These are phyloP conservation scores for Dipteronia dyeriana DNA, from an alignment of 345 rosid genomes.

Conservation along the genomic window DNA sequence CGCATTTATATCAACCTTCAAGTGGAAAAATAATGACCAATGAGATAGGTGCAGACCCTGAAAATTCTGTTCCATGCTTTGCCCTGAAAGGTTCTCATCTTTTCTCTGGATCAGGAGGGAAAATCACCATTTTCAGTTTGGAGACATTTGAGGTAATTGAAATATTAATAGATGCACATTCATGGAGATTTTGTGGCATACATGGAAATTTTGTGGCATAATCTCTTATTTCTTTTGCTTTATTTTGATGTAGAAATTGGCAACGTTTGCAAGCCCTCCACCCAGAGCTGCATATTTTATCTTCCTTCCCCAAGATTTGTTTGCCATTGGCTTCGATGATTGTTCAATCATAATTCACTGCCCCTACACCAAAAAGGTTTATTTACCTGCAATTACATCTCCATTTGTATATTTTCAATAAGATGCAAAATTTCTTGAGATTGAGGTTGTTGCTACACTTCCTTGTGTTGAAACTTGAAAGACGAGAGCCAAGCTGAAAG, in stretches of 20 bases:
- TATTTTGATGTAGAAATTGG: slow-evolving; percentile 29
- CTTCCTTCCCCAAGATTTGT: slow-evolving; percentile 33
- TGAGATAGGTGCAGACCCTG: slow-evolving; percentile 24
- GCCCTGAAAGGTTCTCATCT: slow-evolving; percentile 36
- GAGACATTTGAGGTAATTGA: slow-evolving; percentile 36
- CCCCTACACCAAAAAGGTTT: slow-evolving; percentile 35
- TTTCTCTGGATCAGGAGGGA: slow-evolving; percentile 41
- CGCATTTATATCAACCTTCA: slow-evolving; percentile 32
- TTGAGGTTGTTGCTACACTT: slow-evolving; percentile 1
- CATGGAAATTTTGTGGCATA: background rate
- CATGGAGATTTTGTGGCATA: no score
- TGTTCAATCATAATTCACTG: slow-evolving; percentile 40
- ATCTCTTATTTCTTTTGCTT: slow-evolving; percentile 21
- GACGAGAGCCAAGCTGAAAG: slow-evolving; percentile 21
- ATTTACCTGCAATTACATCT: slow-evolving; percentile 6
- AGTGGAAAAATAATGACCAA: slow-evolving; percentile 37
- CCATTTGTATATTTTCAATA: background rate
- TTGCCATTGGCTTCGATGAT: slow-evolving; percentile 38
- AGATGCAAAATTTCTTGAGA: background rate
- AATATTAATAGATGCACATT: background rate
- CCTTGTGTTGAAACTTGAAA: background rate
- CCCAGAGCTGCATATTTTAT: slow-evolving; percentile 36
- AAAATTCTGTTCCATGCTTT: slow-evolving; percentile 29
- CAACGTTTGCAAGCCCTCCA: slow-evolving; percentile 33
- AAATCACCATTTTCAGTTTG: slow-evolving; percentile 37